Conservation (phyloP, 257 asterid genomes). For the Ballota nigra region DNA sequence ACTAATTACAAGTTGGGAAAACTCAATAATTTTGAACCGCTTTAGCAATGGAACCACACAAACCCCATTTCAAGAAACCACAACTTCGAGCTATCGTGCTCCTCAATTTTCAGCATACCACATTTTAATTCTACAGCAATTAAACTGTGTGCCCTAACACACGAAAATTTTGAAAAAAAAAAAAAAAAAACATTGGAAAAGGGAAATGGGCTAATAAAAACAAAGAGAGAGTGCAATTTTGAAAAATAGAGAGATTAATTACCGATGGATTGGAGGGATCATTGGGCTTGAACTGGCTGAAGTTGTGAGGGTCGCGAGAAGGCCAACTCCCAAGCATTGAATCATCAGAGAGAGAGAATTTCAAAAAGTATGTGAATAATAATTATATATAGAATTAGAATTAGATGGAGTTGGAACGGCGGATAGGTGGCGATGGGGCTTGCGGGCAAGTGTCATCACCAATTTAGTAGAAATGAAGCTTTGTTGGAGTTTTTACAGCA, state of each 20-base stretch:
- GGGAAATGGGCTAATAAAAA: not conserved
- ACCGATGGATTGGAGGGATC: slow-evolving; percentile 55
- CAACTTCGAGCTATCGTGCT: not conserved
- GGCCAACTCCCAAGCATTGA: slow-evolving; percentile 54
- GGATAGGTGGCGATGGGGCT: slow-evolving; percentile 42
- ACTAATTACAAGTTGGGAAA: not conserved
- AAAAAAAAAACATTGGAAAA: not conserved
- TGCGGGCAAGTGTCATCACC: slow-evolving; percentile 35
- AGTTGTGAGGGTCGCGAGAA: slow-evolving; percentile 46
- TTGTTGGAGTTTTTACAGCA: slow-evolving; percentile 15
- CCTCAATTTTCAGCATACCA: slow-evolving; percentile 16
- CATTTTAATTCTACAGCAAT: not conserved
- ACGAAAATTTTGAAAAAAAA: too few species aligned
- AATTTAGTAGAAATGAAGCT: slow-evolving; percentile 24
- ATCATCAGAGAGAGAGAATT: slow-evolving; percentile 23
- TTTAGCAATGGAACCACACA: slow-evolving; percentile 8
- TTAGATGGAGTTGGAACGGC: slow-evolving; percentile 22
- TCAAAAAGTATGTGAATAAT: not conserved
- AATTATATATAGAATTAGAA: not conserved
- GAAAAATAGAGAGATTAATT: slow-evolving; percentile 19
- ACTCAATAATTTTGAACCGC: not conserved
- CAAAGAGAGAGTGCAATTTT: slow-evolving; percentile 5
- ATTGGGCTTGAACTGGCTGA: slow-evolving; percentile 50
- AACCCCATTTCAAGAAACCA: slow-evolving; percentile 14
- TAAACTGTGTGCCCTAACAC: slow-evolving; percentile 18